Conservation (phyloP, 192 early-diverging fungal species). For the Coemansia sp. region DNA sequence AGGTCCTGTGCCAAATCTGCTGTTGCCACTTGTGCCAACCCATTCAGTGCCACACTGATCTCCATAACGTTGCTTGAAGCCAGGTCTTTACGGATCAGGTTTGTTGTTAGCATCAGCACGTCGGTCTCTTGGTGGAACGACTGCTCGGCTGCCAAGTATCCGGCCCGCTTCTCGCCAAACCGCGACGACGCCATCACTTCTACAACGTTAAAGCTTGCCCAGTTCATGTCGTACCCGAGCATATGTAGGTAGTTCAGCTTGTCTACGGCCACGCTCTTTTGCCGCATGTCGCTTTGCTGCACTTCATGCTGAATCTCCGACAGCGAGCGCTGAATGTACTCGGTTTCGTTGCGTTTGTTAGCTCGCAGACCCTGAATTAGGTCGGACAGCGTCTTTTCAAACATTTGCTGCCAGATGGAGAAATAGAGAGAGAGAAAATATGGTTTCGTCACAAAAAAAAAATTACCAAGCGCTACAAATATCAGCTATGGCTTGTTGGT, state of each 20-base stretch:
- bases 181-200: constrained; percentile 94
- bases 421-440: neutral
- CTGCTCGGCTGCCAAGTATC: constrained; percentile 87
- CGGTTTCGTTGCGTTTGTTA: constrained; percentile 82
- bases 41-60: constrained; percentile 86
- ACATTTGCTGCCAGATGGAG: constrained; percentile 7
- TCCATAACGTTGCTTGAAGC: constrained; percentile 80
- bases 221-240: constrained; percentile 96
- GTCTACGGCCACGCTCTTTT: constrained; percentile 83
- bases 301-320: constrained; percentile 91
- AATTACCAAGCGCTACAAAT: constrained; percentile 47
- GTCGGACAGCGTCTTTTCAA: constrained; percentile 66
- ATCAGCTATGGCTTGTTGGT: constrained; percentile 50
- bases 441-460: neutral
- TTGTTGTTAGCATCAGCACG: constrained; percentile 94
- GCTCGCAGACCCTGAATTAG: constrained; percentile 93
- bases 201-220: constrained; percentile 94
- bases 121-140: constrained; percentile 92
- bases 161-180: constrained; percentile 81
- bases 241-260: constrained; percentile 92
- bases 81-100: constrained; percentile 96
- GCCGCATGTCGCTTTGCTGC: constrained; percentile 74
- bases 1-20: constrained; percentile 88
- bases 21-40: constrained; percentile 88
- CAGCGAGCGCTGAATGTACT: constrained; percentile 80